Evolutionary conservation across 1,284 basidiomycete genomes (phyloP).

Genomic region (Chalciporus sp.): DNA sequence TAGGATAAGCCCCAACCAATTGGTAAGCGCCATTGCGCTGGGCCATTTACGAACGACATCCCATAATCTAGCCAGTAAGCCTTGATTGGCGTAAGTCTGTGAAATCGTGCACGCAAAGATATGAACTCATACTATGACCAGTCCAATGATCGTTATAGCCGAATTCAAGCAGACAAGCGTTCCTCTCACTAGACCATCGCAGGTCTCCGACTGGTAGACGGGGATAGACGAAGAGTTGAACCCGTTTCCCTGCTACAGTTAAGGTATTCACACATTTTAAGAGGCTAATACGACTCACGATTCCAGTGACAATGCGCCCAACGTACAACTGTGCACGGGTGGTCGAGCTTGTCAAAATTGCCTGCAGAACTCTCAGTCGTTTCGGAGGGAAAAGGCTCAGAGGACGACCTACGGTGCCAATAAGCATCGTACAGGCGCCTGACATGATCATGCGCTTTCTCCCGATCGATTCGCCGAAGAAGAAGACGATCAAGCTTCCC

Average conservation of each 20-base stretch:
- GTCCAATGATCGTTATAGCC: conserved; percentile 48
- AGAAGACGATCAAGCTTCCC: conserved; percentile 41
- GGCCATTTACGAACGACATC: conserved; percentile 41
- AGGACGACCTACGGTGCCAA: conserved; percentile 41
- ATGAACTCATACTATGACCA: conserved; percentile 40
- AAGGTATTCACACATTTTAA: background rate
- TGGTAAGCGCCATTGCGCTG: conserved; percentile 46
- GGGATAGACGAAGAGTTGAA: conserved; percentile 49
- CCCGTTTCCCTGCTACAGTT: conserved; percentile 42
- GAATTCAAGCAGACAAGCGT: conserved; percentile 50
- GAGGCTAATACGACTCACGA: conserved; percentile 32
- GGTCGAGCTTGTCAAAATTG: conserved; percentile 40
- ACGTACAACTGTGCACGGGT: conserved; percentile 49
- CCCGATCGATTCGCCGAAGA: conserved; percentile 44
- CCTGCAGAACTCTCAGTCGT: conserved; percentile 17
- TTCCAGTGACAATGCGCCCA: conserved; percentile 55
- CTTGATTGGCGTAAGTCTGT: conserved; percentile 5
- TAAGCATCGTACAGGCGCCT: conserved; percentile 45
- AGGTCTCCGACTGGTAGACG: conserved; percentile 50
- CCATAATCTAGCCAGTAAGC: conserved; percentile 53
- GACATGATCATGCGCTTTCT: conserved; percentile 46
- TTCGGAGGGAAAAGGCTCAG: background rate
- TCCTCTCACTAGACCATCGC: conserved; percentile 47
- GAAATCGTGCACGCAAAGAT: background rate
- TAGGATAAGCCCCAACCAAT: conserved; percentile 31